Base-by-base conservation (phyloP, 2,329 filamentous ascomycete genomes). In the Blastomyces emzantsi region DNA sequence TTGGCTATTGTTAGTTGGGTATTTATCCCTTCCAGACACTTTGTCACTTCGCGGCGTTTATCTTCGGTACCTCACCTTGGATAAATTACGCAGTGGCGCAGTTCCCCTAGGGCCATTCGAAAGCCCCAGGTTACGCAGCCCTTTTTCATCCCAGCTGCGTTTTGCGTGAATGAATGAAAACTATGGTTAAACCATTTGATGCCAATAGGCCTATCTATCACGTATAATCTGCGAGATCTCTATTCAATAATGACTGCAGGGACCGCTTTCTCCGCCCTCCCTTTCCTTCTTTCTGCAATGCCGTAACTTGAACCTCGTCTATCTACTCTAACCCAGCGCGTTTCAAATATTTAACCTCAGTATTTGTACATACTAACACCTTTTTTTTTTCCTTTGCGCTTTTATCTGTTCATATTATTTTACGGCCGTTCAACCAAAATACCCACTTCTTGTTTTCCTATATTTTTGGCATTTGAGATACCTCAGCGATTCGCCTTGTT, bases 381-480 rank as follows among this genome's bases (percentile, higher is more conserved):
- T 9, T n/a, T 30, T 36, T 13, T 8, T 45, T n/a, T 28, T 45
- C 3, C 28, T 19, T 43, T 45, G 13, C 22, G 36, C 36, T 13
- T 22, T 49, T 22, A 19, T 19, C 11, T 58, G 22, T 45, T 58
- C 28, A 43, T 43, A 9, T 58, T 8, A 3, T 57, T 41, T 51
- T 28, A 22, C 22, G 22, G 13, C 22, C 13, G 9, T 57, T 17
- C 5, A 39, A 3, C 54, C 22, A 57, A 57, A 39, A 57, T 36
- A 25, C 15, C 22, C n/a, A 45, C 13, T 45, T 58, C 11, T 59
- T 59, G 13, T 30, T 45, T 47, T 59, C 17, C 41, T 47, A 25
- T 43, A 47, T 13, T 47, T 47, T 33, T 47, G 49, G 43, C 11
- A 47, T 47, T 36, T 36, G 57, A 49, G 57, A 60, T 60, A 60